Evolutionary conservation across 176 grass and related monocot species (phyloP).

Genomic region (Stipa capillata): DNA sequence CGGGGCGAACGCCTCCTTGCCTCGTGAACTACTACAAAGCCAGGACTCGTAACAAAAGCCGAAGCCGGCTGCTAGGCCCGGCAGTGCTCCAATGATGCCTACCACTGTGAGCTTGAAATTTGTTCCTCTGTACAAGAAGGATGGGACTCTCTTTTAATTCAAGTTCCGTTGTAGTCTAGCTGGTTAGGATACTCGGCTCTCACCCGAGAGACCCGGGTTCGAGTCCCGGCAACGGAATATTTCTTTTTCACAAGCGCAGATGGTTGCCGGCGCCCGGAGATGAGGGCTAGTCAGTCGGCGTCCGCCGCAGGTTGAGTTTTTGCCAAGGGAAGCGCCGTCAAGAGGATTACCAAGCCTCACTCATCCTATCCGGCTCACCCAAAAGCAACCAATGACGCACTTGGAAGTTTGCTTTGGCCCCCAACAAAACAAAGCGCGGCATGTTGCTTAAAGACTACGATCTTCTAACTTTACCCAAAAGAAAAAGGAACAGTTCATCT

Average conservation of each 20-base stretch:
- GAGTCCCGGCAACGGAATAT: constrained; percentile 87
- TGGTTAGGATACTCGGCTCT: constrained; percentile 99
- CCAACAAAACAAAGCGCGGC: neutral
- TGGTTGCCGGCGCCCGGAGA: no score
- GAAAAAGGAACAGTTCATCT: neutral
- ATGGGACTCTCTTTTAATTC: no score
- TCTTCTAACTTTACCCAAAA: neutral
- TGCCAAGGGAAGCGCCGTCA: neutral
- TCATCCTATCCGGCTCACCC: neutral
- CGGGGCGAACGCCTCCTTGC: no score
- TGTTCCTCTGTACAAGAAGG: no score
- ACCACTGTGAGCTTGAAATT: no score
- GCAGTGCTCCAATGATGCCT: no score
- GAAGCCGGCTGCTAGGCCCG: no score
- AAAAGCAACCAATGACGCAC: neutral
- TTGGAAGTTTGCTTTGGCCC: neutral
- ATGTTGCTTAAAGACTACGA: constrained; percentile 8
- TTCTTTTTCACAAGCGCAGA: no score
- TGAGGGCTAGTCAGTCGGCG: no score
- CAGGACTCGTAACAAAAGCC: no score
- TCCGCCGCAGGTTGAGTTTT: no score
- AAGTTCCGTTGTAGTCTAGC: constrained; percentile 96
- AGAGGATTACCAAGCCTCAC: neutral
- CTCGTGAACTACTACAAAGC: no score
- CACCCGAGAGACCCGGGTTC: constrained; percentile 92